A percentile compares a stretch with the other conserved stretches of the same genome.
Evolutionary conservation across 805 yeast species (phyloP).

Genomic region (Saccharomycopsis malanga): DNA sequence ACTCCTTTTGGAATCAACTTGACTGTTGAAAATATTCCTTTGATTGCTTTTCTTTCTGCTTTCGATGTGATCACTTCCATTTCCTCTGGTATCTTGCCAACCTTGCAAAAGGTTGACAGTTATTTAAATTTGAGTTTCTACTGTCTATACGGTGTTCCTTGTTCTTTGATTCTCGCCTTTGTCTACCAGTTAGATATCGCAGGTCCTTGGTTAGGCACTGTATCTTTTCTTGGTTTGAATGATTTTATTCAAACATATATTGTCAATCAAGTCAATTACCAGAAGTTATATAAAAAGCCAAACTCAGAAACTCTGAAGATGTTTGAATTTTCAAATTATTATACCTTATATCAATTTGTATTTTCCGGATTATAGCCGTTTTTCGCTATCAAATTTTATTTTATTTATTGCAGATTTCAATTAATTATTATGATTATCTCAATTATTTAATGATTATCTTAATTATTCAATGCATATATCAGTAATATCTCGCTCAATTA

Average conservation of each 20-base stretch:
- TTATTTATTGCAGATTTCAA: too few species aligned
- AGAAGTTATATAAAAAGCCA: slow-evolving; percentile 14
- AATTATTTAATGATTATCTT: too few species aligned
- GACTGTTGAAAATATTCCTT: slow-evolving; percentile 53
- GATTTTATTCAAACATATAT: slow-evolving; percentile 9
- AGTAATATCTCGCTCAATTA: too few species aligned
- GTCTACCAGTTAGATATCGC: slow-evolving; percentile 38
- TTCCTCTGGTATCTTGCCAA: slow-evolving; percentile 66
- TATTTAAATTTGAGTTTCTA: slow-evolving; percentile 58
- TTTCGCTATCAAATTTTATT: too few species aligned
- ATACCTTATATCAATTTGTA: too few species aligned
- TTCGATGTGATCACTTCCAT: slow-evolving; percentile 66
- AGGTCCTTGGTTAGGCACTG: slow-evolving; percentile 75
- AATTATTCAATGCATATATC: too few species aligned
- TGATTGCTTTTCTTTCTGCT: slow-evolving; percentile 57
- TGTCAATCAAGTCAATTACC: slow-evolving; percentile 6
- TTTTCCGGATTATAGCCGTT: too few species aligned
- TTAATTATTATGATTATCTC: too few species aligned
- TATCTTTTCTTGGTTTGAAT: slow-evolving; percentile 32
- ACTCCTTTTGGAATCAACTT: slow-evolving; percentile 26
- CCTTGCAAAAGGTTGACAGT: slow-evolving; percentile 69
- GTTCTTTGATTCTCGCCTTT: slow-evolving; percentile 55
- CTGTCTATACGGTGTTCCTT: slow-evolving; percentile 63
- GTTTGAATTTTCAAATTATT: too few species aligned
- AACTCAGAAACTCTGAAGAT: slow-evolving; percentile 8